phyloP scores from a whole-genome alignment of 441 rosid species.

The Capsella rubella region DNA sequence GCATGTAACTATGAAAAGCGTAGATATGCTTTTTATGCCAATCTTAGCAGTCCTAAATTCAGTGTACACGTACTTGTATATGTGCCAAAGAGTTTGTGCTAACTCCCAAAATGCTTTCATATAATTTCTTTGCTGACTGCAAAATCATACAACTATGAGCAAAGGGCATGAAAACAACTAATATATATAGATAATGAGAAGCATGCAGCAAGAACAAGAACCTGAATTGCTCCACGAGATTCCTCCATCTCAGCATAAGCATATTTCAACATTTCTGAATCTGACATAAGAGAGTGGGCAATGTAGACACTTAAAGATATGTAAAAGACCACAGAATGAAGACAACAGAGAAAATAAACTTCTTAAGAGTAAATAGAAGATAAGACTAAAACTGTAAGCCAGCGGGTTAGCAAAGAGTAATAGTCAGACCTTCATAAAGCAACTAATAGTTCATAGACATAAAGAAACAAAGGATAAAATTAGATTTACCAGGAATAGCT shows the following conservation, averaged over 20 bases:
- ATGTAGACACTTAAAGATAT: not conserved
- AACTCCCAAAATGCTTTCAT: conserved; percentile 79
- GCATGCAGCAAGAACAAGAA: conserved; percentile 38
- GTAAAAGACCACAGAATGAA: conserved; percentile 9
- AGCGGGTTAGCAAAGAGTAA: conserved; percentile 1
- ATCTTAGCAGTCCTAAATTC: conserved; percentile 26
- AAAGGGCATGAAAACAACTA: conserved; percentile 27
- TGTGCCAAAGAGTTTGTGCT: conserved; percentile 82
- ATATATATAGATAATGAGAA: conserved; percentile 20
- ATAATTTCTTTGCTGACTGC: conserved; percentile 88
- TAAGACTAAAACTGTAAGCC: conserved; percentile 11
- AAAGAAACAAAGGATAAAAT: conserved; percentile 28
- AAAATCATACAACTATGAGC: conserved; percentile 44
- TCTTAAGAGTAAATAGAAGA: not conserved
- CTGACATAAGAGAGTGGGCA: conserved; percentile 48
- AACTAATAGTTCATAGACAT: conserved; percentile 21
- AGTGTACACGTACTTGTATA: conserved; percentile 70
- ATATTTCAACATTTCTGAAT: conserved; percentile 87
- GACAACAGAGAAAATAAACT: not conserved
- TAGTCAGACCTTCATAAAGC: conserved; percentile 12
- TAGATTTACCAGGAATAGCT: conserved; percentile 84
- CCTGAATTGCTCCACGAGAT: conserved; percentile 89
- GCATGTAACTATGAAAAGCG: conserved; percentile 13
- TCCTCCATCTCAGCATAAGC: conserved; percentile 98
- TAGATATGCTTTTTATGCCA: conserved; percentile 19